A percentile compares a stretch with the other conserved stretches of the same genome.
Conservation (phyloP, 225 moss, liverwort and hornwort species). For the Bryum argenteum region DNA sequence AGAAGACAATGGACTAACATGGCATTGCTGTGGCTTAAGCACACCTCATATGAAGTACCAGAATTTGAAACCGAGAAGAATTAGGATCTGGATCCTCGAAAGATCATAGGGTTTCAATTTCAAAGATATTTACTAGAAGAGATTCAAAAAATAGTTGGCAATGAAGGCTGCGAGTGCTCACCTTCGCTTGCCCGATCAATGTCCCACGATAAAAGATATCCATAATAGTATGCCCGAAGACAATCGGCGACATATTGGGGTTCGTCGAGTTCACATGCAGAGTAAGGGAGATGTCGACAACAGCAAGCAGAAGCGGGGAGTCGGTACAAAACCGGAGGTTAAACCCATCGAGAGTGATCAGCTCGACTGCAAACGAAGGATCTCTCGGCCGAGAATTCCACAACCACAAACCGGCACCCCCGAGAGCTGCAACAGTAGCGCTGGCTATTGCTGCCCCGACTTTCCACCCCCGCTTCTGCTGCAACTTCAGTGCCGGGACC, state of each 20-base stretch:
- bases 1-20: too few species aligned
- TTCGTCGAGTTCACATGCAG: slow-evolving; percentile 82
- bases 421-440: slow-evolving; percentile 49
- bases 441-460: slow-evolving; percentile 40
- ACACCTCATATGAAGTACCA: slow-evolving; percentile 9
- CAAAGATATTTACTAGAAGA: too few species aligned
- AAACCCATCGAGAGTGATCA: slow-evolving; percentile 78
- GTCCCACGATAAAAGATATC: slow-evolving; percentile 80
- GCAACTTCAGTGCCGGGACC: neutral
- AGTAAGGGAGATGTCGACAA: slow-evolving; percentile 80
- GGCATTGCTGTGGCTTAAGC: neutral
- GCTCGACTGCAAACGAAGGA: slow-evolving; percentile 70
- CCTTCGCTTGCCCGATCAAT: slow-evolving; percentile 93
- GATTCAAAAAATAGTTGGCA: too few species aligned
- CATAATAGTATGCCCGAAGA: slow-evolving; percentile 89
- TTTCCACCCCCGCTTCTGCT: slow-evolving; percentile 26
- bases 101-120: too few species aligned
- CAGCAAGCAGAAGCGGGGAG: slow-evolving; percentile 78
- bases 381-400: slow-evolving; percentile 76
- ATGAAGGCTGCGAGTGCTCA: slow-evolving; percentile 27
- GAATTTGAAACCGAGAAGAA: neutral
- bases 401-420: slow-evolving; percentile 49
- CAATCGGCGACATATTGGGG: slow-evolving; percentile 81
- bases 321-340: slow-evolving; percentile 89
- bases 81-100: too few species aligned